Conservation (phyloP, 352 stramenopile species). For the Phytophthora crassamura region DNA sequence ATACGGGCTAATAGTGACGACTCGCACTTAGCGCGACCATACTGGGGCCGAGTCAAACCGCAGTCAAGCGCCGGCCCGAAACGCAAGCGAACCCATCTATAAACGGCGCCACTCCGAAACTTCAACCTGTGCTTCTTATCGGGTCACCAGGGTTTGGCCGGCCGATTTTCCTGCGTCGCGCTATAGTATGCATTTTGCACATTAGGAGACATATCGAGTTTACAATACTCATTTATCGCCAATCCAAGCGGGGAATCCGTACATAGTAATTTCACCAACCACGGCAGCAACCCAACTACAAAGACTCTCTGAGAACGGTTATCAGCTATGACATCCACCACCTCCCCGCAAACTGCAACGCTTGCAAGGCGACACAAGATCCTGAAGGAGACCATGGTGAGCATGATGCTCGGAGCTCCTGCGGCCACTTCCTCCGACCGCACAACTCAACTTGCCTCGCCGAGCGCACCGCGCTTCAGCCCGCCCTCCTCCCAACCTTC, state of each 20-base stretch:
- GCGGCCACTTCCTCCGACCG: background rate
- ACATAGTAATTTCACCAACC: too few species aligned
- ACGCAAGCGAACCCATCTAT: slow-evolving; percentile 21
- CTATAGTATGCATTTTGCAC: too few species aligned
- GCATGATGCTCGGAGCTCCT: background rate
- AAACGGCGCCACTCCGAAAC: too few species aligned
- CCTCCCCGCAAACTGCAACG: background rate
- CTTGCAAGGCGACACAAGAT: slow-evolving; percentile 7
- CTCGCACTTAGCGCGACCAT: slow-evolving; percentile 28
- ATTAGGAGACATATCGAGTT: too few species aligned
- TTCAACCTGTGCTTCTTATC: too few species aligned
- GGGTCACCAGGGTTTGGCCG: too few species aligned
- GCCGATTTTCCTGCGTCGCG: too few species aligned
- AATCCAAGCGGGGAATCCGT: too few species aligned
- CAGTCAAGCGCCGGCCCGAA: slow-evolving; percentile 15
- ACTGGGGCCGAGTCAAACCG: background rate
- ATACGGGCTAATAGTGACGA: slow-evolving; percentile 9
- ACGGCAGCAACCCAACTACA: too few species aligned
- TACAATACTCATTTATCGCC: too few species aligned
- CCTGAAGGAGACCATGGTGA: slow-evolving; percentile 5
- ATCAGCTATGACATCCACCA: background rate
- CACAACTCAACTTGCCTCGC: slow-evolving; percentile 31
- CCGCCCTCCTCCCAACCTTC: background rate
- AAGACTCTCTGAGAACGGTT: background rate
- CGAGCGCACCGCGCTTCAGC: slow-evolving; percentile 7